Base-by-base conservation (phyloP, 345 rosid species). In the Arabis alpina region DNA sequence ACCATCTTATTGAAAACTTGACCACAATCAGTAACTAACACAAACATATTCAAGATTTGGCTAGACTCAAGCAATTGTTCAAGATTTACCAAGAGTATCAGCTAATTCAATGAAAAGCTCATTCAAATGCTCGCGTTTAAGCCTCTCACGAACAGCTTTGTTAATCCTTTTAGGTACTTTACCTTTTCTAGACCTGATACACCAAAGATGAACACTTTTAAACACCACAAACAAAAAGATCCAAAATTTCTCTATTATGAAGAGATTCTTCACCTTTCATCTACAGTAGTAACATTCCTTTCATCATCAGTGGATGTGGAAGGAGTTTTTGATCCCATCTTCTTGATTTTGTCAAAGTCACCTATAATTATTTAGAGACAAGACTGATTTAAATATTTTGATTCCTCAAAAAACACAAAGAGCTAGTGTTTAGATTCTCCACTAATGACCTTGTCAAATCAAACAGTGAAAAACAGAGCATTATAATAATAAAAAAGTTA, bases 51-150 rank as follows among this genome's bases (percentile, higher is more conserved):
- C 56, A 36, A 49, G 19, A n/a, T n/a, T 5, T 9, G 37, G 7
- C 57, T 10, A 43, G 62, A 24, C 10, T 27, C 2, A 37, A 69
- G 50, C 66, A 49, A 70, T 15, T 44, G n/a, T 44, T 44, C 6
- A 51, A 51, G 66, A 62, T 2, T 65, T 89, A 92, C 99, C 98
- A 27, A 95, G 86, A 28, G 88, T 83, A 65, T 51, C 72, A 23
- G 89, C 96, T 64, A 94, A 86, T 55, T 89, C 90, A 70, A 84
- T 68, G 74, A 94, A 94, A 39, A 89, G 92, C 25, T 88, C 97
- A 74, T 91, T 94, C 86, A 94, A 79, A 70, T 88, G 98, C 80
- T 92, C 97, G 6, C 98, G 98, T 79, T 94, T 94, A 77, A 84
- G 85, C 80, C 83, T 92, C 88, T 94, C 99, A 65, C 96, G 81